phyloP scores from a whole-genome alignment of 208 protist genomes.

The Leptomonas pyrrhocoris region DNA sequence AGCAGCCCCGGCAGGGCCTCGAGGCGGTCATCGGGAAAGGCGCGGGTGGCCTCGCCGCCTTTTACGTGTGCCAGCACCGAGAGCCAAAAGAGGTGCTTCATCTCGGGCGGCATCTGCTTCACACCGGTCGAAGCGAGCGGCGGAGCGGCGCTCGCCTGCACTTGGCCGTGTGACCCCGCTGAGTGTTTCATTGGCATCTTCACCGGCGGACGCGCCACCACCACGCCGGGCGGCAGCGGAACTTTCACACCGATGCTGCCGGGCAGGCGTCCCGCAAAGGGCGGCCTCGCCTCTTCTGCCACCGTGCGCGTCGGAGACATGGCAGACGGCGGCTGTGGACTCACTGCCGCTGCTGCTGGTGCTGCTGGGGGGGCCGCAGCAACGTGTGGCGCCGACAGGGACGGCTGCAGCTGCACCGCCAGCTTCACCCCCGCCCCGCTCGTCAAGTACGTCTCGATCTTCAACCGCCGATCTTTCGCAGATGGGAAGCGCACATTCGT shows the following conservation, averaged over 20 bases:
- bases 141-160: constrained; percentile 13
- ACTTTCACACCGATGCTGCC: constrained; percentile 29
- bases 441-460: constrained; percentile 76
- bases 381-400: constrained; percentile 5
- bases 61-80: constrained; percentile 68
- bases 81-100: constrained; percentile 75
- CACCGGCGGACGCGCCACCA: constrained; percentile 24
- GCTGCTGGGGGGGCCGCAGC: not conserved
- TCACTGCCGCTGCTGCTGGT: not conserved
- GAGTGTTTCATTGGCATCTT: constrained; percentile 33
- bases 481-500: constrained; percentile 87
- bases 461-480: constrained; percentile 68
- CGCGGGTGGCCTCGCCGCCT: constrained; percentile 41
- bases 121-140: constrained; percentile 31
- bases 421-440: constrained; percentile 59
- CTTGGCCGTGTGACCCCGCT: constrained; percentile 13
- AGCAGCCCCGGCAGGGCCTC: constrained; percentile 61
- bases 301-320: not conserved
- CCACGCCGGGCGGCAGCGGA: constrained; percentile 21
- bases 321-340: constrained; percentile 9
- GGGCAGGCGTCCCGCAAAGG: constrained; percentile 31
- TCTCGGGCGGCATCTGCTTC: constrained; percentile 70
- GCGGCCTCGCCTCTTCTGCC: constrained; percentile 17
- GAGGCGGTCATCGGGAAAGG: constrained; percentile 67
- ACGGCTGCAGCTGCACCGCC: constrained; percentile 45